Conservation (phyloP, 306 rosid genomes). For the Dalbergia oliveri region DNA sequence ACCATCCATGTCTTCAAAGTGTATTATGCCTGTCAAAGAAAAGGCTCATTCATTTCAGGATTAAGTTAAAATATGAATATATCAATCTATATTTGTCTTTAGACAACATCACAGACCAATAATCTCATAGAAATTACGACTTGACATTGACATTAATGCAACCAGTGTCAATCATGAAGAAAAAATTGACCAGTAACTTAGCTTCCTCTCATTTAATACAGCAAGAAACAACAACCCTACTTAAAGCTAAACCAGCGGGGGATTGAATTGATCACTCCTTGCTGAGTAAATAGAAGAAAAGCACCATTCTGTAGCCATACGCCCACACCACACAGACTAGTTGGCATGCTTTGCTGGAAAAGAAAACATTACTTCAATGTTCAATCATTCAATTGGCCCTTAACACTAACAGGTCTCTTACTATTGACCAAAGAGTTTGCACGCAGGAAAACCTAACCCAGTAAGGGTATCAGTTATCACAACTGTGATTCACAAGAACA, state of each 20-base stretch:
- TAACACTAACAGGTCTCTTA: too few relatives aligned
- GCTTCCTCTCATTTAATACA: neutral
- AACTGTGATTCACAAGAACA: too few relatives aligned
- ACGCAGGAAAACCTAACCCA: too few relatives aligned
- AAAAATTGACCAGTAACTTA: neutral
- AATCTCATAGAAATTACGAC: neutral
- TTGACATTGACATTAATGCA: neutral
- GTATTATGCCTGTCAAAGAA: neutral
- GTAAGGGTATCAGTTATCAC: too few relatives aligned
- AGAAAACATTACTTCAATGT: too few relatives aligned
- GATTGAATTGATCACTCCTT: neutral
- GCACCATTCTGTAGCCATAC: neutral
- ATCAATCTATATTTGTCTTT: neutral
- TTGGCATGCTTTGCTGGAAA: too few relatives aligned
- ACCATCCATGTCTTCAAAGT: neutral
- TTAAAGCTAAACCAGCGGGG: neutral
- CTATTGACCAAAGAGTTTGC: too few relatives aligned
- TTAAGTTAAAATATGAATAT: too few relatives aligned
- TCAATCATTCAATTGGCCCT: too few relatives aligned
- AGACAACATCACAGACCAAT: neutral
- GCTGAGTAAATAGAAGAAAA: too few relatives aligned
- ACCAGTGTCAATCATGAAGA: neutral
- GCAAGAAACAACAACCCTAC: neutral
- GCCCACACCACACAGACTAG: too few relatives aligned
- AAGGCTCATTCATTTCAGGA: too few relatives aligned